Conservation (phyloP, 805 yeast species). For the Geotrichum ghanense region DNA sequence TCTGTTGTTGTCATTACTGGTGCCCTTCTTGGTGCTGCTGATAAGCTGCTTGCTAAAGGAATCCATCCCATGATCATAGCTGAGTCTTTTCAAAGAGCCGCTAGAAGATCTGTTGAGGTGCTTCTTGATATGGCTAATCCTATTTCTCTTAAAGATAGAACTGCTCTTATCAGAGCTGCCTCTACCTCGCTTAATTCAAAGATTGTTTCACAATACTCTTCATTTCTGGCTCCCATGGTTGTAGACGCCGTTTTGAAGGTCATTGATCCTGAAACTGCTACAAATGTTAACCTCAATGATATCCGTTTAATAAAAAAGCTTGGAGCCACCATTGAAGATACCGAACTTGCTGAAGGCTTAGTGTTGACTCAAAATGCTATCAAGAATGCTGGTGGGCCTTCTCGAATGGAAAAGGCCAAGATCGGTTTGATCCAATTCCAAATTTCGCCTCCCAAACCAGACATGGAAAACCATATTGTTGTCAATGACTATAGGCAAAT, state of each 20-base stretch:
- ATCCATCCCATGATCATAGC: slow-evolving; percentile 94
- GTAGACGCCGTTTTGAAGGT: slow-evolving; percentile 88
- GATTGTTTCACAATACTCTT: slow-evolving; percentile 87
- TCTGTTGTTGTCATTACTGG: slow-evolving; percentile 95
- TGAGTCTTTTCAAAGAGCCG: slow-evolving; percentile 86
- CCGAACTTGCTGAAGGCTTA: slow-evolving; percentile 79
- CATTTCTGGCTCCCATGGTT: slow-evolving; percentile 79
- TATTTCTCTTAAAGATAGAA: slow-evolving; percentile 70
- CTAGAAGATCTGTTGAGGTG: slow-evolving; percentile 69
- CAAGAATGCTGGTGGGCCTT: slow-evolving; percentile 90
- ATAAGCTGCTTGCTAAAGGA: slow-evolving; percentile 70
- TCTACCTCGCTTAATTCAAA: slow-evolving; percentile 88
- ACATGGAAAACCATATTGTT: slow-evolving; percentile 93
- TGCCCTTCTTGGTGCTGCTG: slow-evolving; percentile 90
- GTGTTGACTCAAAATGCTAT: slow-evolving; percentile 85
- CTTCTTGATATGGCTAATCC: slow-evolving; percentile 74
- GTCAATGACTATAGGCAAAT: slow-evolving; percentile 97
- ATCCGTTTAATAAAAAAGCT: slow-evolving; percentile 85
- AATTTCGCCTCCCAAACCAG: slow-evolving; percentile 94
- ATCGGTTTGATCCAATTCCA: slow-evolving; percentile 89
- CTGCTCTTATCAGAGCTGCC: slow-evolving; percentile 82
- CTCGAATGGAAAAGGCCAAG: slow-evolving; percentile 85
- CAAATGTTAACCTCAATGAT: slow-evolving; percentile 74
- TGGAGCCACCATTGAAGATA: slow-evolving; percentile 97
- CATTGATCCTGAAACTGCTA: slow-evolving; percentile 45